These are phyloP conservation scores for Xerocomus minutiporus DNA, from an alignment of 1,284 basidiomycete species.

Conservation along the genomic window DNA sequence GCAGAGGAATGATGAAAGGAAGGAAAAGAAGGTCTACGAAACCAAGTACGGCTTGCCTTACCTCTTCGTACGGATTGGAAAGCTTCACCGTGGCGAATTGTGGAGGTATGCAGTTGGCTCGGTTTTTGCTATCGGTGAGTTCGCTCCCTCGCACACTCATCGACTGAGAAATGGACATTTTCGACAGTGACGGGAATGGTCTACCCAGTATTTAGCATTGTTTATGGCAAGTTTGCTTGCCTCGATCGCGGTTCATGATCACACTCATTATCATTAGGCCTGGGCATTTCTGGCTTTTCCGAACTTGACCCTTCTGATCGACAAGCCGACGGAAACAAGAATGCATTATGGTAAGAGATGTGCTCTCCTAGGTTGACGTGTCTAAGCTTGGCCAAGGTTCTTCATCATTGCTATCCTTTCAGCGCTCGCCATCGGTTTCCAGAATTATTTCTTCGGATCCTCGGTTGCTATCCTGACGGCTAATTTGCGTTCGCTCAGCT, in stretches of 20 bases:
- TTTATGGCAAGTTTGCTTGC: conserved; percentile 51
- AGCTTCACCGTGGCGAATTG: conserved; percentile 59
- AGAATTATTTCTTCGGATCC: conserved; percentile 66
- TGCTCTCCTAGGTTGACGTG: neutral
- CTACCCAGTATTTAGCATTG: conserved; percentile 83
- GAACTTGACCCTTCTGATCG: conserved; percentile 37
- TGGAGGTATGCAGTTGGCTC: conserved; percentile 51
- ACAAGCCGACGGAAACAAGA: conserved; percentile 57
- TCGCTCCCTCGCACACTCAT: neutral
- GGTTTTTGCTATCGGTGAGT: conserved; percentile 52
- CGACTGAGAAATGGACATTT: conserved; percentile 12
- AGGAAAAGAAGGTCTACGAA: conserved; percentile 40
- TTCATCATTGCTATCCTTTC: conserved; percentile 80
- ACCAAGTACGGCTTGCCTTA: conserved; percentile 47
- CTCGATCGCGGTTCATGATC: neutral
- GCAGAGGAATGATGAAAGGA: conserved; percentile 38
- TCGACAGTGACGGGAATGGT: conserved; percentile 65
- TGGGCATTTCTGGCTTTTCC: conserved; percentile 67
- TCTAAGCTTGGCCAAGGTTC: conserved; percentile 46
- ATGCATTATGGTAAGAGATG: conserved; percentile 54
- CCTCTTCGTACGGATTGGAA: conserved; percentile 70
- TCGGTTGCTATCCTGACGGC: conserved; percentile 66
- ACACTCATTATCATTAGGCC: conserved; percentile 35
- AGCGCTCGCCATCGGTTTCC: conserved; percentile 53
- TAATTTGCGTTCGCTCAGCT: conserved; percentile 65